Evolutionary conservation across 345 rosid species (phyloP), one percentile per base, ranked within the genome.

Genomic region (Hibiscus tridactylites): DNA sequence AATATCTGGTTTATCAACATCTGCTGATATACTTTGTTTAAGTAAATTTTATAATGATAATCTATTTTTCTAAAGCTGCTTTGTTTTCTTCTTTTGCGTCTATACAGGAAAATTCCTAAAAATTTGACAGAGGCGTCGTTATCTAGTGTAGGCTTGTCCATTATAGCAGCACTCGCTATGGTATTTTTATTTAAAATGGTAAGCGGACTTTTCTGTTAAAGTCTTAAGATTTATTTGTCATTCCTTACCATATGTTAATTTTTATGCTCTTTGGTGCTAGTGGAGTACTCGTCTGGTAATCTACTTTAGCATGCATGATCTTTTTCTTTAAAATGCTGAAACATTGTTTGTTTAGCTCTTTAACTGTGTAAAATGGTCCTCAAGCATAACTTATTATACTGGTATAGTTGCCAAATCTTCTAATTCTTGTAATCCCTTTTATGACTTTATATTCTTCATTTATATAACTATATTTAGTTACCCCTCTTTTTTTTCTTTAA

Each of bases 101-200:
- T 13, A 5, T 80, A 73, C 93, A 95, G 99, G 91, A 95, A 92
- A 87, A 95, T 92, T 59, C 99, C 99, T 12, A 88, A 98, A 79
- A 98, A 95, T 83, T 88, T 95, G 88, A 95, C 99, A 0, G 98
- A 92, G 83, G 99, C 99, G 50, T 85, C 98, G 52, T 72, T 95
- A 33, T 92, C 97, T 11, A 96, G 99, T 75, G 98, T 97, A 47
- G 99, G 98, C 76, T 79, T 92, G 78, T 95, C 99, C 7, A 85
- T 95, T 28, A 16, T 89, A 76, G 97, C 99, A 9, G 99, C 98
- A 8, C 81, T 95, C 5, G 69, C 83, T 65, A 95, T 95, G 92
- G 13, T 92, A 72, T 86, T 95, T 83, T 85, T 95, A 82, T 95
- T 95, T 85, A 98, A 98, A 75, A 92, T 95, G 99, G 99, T 95